Evolutionary conservation across 148 eudicot genomes (phyloP).

Genomic region (Vaccinium vitisidaea): DNA sequence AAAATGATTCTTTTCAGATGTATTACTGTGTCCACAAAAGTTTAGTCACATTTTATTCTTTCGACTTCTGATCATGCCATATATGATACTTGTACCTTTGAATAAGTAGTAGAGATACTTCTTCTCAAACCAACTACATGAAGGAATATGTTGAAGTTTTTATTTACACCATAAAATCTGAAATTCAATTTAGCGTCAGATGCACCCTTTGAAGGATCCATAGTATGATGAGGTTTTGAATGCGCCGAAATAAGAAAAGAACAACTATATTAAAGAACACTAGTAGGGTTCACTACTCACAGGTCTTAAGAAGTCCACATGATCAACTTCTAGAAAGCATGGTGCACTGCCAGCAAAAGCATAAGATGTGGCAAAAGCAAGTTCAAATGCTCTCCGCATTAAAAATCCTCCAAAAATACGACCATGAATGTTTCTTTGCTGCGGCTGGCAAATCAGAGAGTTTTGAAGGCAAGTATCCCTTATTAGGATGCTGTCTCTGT

Average conservation of each 20-base stretch:
- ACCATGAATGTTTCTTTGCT: conserved; percentile 87
- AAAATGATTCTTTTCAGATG: neutral
- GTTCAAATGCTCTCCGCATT: conserved; percentile 87
- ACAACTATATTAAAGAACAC: neutral
- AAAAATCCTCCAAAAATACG: conserved; percentile 92
- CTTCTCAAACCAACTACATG: neutral
- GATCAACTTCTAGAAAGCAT: conserved; percentile 85
- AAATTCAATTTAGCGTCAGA: neutral
- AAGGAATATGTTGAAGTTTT: neutral
- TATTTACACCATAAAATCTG: neutral
- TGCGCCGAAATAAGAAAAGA: neutral
- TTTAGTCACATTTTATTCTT: neutral
- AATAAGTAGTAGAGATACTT: neutral
- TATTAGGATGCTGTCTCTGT: conserved; percentile 87
- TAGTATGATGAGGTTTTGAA: conserved; percentile 5
- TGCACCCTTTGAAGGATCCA: neutral
- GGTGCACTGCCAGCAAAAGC: conserved; percentile 90
- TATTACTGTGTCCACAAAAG: neutral
- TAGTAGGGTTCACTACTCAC: conserved; percentile 42
- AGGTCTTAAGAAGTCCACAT: conserved; percentile 88
- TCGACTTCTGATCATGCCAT: neutral
- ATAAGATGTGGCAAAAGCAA: conserved; percentile 80
- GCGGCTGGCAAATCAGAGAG: conserved; percentile 86
- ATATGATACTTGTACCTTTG: neutral
- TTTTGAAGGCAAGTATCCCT: conserved; percentile 76